Base-by-base conservation (phyloP, 345 rosid species). In the Salix viminalis region DNA sequence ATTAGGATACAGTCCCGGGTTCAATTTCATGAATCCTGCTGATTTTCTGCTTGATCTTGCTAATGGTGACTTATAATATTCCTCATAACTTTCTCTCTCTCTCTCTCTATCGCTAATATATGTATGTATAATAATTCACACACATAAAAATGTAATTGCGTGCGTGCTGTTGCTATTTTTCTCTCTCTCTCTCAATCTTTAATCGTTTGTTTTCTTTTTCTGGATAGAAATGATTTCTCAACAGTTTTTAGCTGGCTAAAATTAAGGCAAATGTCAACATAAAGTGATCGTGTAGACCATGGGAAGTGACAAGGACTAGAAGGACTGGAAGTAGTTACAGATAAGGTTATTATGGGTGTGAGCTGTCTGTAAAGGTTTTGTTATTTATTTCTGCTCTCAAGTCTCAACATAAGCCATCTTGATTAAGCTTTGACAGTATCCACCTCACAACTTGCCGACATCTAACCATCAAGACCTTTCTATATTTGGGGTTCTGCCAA, bases 31-130 rank as follows among this genome's bases (percentile, higher is more conserved):
- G 75, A 94, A 90, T 79, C 97, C 98, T 10, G 96, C 97, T 58
- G 98, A 94, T 85, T 92, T 92, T 73, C 90, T 94, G 60, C 97
- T 94, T 54, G 97, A 94, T 84, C 97, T 94, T 72, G 98, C 96
- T 34, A 94, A 89, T 77, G 98, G 98, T 94, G 83, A 72, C 87
- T 62, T 26, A 30, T 64, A 68, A 54, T 21, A 54, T 21, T 54
- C 60, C 60, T 24, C 23, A 0, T 5, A 19, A 16, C 5, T 12
- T 1, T 46, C 4, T 14, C 5, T 48, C 5, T 46, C 4, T 46
- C 5, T 48, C 5, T 12, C 4, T 48, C 5, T 34, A 4, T 34
- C 37, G 37, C 60, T 54, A 6, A 54, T 6, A 54, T 9, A 7
- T 54, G 60, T 21, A 21, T 3, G 4, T 54, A 54, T 21, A 54